phyloP scores from a whole-genome alignment of 139 green algal species.

The Auxenochlorella pyrenoidosa region DNA sequence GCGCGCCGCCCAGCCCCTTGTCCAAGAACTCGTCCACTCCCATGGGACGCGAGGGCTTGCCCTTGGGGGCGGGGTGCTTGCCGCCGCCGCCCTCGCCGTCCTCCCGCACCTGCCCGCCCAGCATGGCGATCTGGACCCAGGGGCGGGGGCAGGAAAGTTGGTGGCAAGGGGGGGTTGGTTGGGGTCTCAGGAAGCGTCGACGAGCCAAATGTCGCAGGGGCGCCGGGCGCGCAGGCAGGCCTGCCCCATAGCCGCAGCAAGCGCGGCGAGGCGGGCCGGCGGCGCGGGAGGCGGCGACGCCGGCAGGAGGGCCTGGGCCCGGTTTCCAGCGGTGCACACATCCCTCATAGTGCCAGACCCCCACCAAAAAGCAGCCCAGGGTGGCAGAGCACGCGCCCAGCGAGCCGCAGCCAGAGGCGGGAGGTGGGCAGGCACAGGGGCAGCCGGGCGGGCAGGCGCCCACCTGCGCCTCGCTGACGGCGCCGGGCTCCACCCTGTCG shows the following conservation, averaged over 20 bases:
- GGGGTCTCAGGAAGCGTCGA: neutral
- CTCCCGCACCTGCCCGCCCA: neutral
- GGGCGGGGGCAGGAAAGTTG: neutral
- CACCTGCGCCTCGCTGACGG: constrained; percentile 26
- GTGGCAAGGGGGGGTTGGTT: neutral
- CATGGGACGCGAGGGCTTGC: constrained; percentile 39
- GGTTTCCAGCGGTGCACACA: no score
- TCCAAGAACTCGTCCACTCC: constrained; percentile 45
- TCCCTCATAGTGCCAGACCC: no score
- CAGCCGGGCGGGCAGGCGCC: neutral
- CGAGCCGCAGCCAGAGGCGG: neutral
- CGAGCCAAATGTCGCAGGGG: no score
- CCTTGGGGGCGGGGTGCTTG: constrained; percentile 30
- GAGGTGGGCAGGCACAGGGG: neutral
- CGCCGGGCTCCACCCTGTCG: constrained; percentile 6
- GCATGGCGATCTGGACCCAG: constrained; percentile 25
- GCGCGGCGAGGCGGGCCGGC: no score
- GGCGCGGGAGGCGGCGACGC: no score
- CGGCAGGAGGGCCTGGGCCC: no score
- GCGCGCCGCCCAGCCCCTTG: constrained; percentile 49
- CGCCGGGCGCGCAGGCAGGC: no score
- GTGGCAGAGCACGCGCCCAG: no score
- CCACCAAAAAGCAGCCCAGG: no score
- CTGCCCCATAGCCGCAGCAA: no score
- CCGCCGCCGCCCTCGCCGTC: neutral